Evolutionary conservation across 179 eudicot genomes (phyloP).

Genomic region (Spergularia azorica): DNA sequence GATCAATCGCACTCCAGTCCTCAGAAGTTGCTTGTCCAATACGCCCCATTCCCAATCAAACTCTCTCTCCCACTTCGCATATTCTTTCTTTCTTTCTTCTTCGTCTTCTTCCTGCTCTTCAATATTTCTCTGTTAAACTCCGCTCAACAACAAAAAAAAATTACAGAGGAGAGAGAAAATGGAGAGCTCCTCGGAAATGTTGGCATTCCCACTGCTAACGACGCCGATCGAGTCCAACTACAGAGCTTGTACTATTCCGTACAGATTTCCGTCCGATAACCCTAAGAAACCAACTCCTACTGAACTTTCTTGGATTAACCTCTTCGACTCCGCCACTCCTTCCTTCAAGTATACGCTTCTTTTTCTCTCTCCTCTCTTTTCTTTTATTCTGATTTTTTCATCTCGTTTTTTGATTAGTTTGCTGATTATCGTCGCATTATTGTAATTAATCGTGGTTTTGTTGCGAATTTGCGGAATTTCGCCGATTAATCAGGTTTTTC

Average conservation of each 20-base stretch:
- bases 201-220: conserved; percentile 57
- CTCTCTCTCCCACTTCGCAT: conserved; percentile 8
- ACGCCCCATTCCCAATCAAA: no score
- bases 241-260: conserved; percentile 92
- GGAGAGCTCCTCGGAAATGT: conserved; percentile 91
- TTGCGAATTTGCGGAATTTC: not conserved
- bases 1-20: not conserved
- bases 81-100: not conserved
- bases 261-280: conserved; percentile 85
- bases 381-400: not conserved
- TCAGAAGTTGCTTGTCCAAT: no score
- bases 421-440: not conserved
- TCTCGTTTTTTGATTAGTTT: no score
- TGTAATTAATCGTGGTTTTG: not conserved
- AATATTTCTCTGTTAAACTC: not conserved
- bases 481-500: no score
- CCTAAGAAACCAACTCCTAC: conserved; percentile 77
- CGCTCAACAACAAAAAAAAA: no score
- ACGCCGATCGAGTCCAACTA: conserved; percentile 75
- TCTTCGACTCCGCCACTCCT: conserved; percentile 76
- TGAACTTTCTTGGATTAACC: conserved; percentile 86
- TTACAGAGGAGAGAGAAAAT: conserved; percentile 29
- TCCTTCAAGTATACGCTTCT: conserved; percentile 57
- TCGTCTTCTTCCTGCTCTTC: not conserved
- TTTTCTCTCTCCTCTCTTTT: conserved; percentile 2